Conservation (phyloP, 352 stramenopile genomes). For the Phytopythium sindhum region DNA sequence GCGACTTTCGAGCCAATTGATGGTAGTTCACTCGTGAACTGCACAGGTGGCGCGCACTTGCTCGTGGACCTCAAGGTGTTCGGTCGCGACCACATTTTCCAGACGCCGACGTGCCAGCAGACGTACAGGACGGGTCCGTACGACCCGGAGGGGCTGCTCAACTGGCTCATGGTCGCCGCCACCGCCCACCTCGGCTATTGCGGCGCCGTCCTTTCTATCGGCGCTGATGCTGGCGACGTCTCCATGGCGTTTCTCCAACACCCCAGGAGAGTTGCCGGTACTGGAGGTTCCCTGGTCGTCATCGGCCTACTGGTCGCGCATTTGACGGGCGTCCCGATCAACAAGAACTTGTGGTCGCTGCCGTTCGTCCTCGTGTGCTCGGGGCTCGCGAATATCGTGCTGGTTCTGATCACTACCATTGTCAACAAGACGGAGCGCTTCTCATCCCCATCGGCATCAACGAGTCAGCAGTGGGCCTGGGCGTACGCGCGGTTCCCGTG, state of each 20-base stretch:
- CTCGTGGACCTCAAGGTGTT: constrained; percentile 68
- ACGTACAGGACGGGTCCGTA: constrained; percentile 58
- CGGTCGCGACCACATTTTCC: constrained; percentile 52
- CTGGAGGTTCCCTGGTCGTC: not conserved
- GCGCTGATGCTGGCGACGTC: not conserved
- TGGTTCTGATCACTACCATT: constrained; percentile 21
- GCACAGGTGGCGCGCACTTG: constrained; percentile 76
- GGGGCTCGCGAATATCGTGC: constrained; percentile 27
- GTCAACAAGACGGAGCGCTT: constrained; percentile 4
- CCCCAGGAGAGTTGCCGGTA: not conserved
- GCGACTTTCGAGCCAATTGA: constrained; percentile 12
- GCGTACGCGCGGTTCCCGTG: constrained; percentile 23
- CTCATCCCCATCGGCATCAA: constrained; percentile 9
- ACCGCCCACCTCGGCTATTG: constrained; percentile 70
- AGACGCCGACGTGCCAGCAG: constrained; percentile 53
- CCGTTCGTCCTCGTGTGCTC: constrained; percentile 57
- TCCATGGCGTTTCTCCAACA: not conserved
- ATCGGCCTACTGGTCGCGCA: not conserved
- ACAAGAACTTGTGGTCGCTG: constrained; percentile 86
- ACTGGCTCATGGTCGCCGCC: constrained; percentile 63
- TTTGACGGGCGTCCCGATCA: constrained; percentile 46
- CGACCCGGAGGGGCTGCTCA: constrained; percentile 78
- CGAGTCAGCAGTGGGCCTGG: constrained; percentile 11
- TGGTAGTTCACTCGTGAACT: constrained; percentile 39
- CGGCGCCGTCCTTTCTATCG: constrained; percentile 26